phyloP scores from a whole-genome alignment of 2,329 filamentous ascomycete genomes.

The Zasmidium angulare region DNA sequence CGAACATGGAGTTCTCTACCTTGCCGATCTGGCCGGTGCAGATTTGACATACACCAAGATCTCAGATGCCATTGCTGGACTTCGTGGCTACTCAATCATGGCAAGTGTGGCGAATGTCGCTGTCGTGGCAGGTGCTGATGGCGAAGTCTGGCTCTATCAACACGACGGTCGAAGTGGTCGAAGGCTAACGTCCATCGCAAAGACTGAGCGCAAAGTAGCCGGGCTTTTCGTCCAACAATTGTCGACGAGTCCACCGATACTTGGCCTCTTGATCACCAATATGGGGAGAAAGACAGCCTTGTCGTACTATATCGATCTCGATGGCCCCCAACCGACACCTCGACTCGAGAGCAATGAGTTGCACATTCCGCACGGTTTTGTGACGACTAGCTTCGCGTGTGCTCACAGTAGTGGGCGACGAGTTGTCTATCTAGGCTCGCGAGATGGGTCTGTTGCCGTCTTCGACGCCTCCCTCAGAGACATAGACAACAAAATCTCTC shows the following conservation, averaged over 20 bases:
- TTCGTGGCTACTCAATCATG: slow-evolving; percentile 52
- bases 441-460: slow-evolving; percentile 54
- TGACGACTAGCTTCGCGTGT: slow-evolving; percentile 51
- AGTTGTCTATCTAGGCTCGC: slow-evolving; percentile 52
- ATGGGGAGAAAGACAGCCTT: slow-evolving; percentile 38
- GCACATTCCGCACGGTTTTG: slow-evolving; percentile 43
- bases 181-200: slow-evolving; percentile 30
- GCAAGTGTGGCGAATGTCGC: slow-evolving; percentile 40
- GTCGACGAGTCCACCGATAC: slow-evolving; percentile 5
- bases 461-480: slow-evolving; percentile 11
- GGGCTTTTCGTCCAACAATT: slow-evolving; percentile 37
- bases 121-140: slow-evolving; percentile 49
- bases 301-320: not conserved
- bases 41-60: not conserved
- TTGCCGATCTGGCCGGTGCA: slow-evolving; percentile 23
- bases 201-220: slow-evolving; percentile 40
- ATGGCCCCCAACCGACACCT: not conserved
- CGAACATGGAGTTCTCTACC: slow-evolving; percentile 57
- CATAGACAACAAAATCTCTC: not conserved
- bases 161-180: slow-evolving; percentile 12
- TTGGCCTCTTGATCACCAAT: slow-evolving; percentile 39
- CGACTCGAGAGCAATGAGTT: not conserved
- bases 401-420: not conserved
- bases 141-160: slow-evolving; percentile 43
- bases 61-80: slow-evolving; percentile 28